Base-by-base conservation (phyloP, 148 eudicot species). In the Drosera capensis region DNA sequence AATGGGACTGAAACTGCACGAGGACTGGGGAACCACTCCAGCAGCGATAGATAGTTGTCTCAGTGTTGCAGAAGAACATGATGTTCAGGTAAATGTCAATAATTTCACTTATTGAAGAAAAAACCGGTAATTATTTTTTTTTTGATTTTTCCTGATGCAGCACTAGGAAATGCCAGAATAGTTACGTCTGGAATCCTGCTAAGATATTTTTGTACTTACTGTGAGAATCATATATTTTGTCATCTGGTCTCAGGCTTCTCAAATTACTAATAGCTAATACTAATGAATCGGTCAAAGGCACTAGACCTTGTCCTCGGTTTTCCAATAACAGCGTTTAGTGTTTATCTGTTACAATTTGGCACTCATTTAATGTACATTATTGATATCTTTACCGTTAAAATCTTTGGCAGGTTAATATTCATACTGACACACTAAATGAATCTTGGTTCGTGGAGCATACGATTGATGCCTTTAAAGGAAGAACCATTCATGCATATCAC, bases 11-110 rank as follows among this genome's bases (percentile, higher is more conserved):
- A 90, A 90, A 68, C 80, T 90, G 58, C 97, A 90, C 21, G 97
- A 90, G 71, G 97, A 90, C 54, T 84, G 97, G 97, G 97, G 97
- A 62, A 73, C 78, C 45, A 90, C 97, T 58, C 93, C 97, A 48
- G 93, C 93, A 49, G 93, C 82, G 19, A 90, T 90, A 62, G 97
- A 84, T 45, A 78, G 55, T 60, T 90, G 95, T 54, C 77, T 90
- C 62, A 54, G 63, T 22, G 85, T 90, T 73, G 95, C 80, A 13
- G 87, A 80, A 29, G 65, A 75, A 58, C 67, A 78, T 70, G 97
- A 90, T 56, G 62, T 90, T 66, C 93, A 78, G 93, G 97, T 90
- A 53, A n/a, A n/a, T n/a, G n/a, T n/a, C n/a, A n/a, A n/a, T n/a
- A n/a, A n/a, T n/a, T n/a, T n/a, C n/a, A n/a, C n/a, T n/a, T n/a